Evolutionary conservation across 179 eudicot genomes (phyloP).

Genomic region (Gypsophila paniculata): DNA sequence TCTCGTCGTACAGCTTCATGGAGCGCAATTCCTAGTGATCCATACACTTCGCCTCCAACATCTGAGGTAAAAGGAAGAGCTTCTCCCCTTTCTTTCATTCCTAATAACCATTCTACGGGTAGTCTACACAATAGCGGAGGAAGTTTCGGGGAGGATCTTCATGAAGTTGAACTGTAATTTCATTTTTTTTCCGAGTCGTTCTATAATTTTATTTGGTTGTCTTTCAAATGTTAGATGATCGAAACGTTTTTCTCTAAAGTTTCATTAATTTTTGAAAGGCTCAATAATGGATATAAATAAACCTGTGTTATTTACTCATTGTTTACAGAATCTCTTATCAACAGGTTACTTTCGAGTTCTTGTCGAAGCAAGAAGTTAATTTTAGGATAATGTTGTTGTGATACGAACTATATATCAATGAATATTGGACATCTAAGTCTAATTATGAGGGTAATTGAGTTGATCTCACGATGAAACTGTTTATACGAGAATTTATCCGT

Average conservation of each 20-base stretch:
- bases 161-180: constrained; percentile 62
- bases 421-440: not conserved
- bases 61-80: constrained; percentile 32
- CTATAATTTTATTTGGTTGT: constrained; percentile 29
- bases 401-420: not conserved
- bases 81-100: constrained; percentile 40
- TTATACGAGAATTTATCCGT: not conserved
- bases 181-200: constrained; percentile 12
- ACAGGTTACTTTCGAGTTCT: too few species aligned
- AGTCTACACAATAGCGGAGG: constrained; percentile 36
- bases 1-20: constrained; percentile 82
- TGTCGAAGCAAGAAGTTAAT: not conserved
- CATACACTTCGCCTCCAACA: constrained; percentile 33
- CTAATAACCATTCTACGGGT: constrained; percentile 28
- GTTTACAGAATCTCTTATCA: not conserved
- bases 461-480: not conserved
- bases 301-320: not conserved
- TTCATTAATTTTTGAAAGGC: constrained; percentile 14
- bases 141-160: constrained; percentile 57
- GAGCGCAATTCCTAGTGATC: constrained; percentile 52
- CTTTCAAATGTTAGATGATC: constrained; percentile 18
- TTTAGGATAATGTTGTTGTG: not conserved
- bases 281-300: constrained; percentile 18
- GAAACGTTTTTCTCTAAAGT: not conserved
- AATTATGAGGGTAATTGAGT: not conserved